Evolutionary conservation across 139 green algal genomes (phyloP), one percentile per base, ranked within the genome.

Genomic region (Tetraselmis chui): DNA sequence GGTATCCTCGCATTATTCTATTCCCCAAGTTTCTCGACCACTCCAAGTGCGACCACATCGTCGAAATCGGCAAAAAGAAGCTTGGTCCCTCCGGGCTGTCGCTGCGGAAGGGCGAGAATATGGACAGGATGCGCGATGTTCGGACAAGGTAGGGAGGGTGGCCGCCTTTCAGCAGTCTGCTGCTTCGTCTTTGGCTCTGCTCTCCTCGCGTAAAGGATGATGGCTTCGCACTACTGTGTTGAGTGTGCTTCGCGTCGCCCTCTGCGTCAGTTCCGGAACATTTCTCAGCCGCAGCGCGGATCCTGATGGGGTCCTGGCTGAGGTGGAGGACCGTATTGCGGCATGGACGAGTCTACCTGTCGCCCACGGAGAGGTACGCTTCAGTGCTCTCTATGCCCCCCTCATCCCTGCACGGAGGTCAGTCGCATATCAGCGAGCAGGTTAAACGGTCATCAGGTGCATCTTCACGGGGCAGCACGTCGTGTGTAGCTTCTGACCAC

Each of bases 11-110:
- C 67, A 84, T 90, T 30, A 83, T 92, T 32, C 78, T 93, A 11
- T 90, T 85, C 79, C 89, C 89, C 0, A 86, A 82, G 29, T 93
- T 93, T 78, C 81, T 93, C 24, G 85, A 91, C 76, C 80, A 82
- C n/a, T 30, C 26, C 2, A 80, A 83, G 11, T 83, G 79, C 0
- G 79, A 89, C 29, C 82, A 91, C 67, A 77, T 92, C 29, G 80
- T 93, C 22, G 31, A 59, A 29, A 76, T 90, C 0, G 89, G 87
- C 1, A 83, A 79, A 23, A 83, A 84, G 59, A 81, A 80, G 59
- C 84, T 92, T 79, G 78, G 76, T n/a, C 84, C 83, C 0, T 89
- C 83, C 1, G 82, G 77, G 30, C 82, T 93, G 29, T 86, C 87
- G 28, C 89, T 90, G 74, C 84, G 85, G 25, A 85, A 80, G 0